phyloP scores from a whole-genome alignment of 2,329 filamentous ascomycete genomes.

The Hirsutella rhossiliensis region DNA sequence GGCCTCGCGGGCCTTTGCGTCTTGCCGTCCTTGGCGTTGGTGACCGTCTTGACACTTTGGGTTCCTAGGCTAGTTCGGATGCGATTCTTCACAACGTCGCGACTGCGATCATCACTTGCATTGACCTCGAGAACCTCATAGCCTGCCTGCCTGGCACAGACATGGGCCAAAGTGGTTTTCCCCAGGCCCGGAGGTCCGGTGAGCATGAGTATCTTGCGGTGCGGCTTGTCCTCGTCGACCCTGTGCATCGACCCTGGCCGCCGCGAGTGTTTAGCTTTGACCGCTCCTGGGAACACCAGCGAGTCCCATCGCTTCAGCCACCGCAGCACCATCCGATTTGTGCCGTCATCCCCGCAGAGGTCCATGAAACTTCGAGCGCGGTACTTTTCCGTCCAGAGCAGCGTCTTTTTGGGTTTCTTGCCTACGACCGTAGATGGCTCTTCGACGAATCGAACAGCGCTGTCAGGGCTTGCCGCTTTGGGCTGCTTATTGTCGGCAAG shows the following conservation, averaged over 20 bases:
- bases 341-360: constrained; percentile 86
- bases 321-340: constrained; percentile 76
- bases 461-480: constrained; percentile 13
- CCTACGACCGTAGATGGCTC: constrained; percentile 5
- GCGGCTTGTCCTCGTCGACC: constrained; percentile 58
- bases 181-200: constrained; percentile 88
- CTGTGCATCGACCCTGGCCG: constrained; percentile 29
- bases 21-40: constrained; percentile 45
- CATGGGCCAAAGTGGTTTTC: constrained; percentile 92
- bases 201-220: constrained; percentile 79
- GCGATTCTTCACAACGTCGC: constrained; percentile 77
- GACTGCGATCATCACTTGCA: constrained; percentile 87
- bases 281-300: constrained; percentile 73
- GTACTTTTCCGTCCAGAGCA: constrained; percentile 97
- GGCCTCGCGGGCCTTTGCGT: constrained; percentile 66
- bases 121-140: constrained; percentile 98
- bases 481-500: constrained; percentile 24
- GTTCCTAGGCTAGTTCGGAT: constrained; percentile 89
- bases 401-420: constrained; percentile 34
- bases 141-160: constrained; percentile 87
- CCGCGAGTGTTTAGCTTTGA: constrained; percentile 42
- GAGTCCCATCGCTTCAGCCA: constrained; percentile 95
- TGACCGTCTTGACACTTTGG: constrained; percentile 75
- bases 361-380: constrained; percentile 86
- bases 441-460: constrained; percentile 32